Percentiles rank a stretch among this genome's conserved stretches.
These are phyloP conservation scores for Oenanthe javanica DNA, from an alignment of 140 eudicot genomes.

Conservation along the genomic window DNA sequence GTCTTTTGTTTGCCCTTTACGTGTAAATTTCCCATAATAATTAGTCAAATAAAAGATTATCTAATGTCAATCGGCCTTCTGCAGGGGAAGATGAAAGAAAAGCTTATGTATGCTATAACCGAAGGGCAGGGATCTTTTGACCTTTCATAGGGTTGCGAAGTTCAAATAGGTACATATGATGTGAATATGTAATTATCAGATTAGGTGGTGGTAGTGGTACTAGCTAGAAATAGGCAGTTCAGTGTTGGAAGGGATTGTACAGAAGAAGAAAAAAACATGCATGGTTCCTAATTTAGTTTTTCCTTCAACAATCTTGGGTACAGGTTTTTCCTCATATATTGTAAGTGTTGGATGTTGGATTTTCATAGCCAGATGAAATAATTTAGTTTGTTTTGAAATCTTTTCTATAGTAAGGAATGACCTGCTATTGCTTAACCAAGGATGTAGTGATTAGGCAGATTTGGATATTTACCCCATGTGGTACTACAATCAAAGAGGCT, in stretches of 20 bases:
- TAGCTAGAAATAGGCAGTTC: slow-evolving; percentile 12
- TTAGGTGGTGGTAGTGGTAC: slow-evolving; percentile 28
- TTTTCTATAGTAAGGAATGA: too few species aligned
- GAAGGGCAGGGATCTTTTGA: slow-evolving; percentile 99
- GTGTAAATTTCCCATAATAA: background rate
- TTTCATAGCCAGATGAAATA: background rate
- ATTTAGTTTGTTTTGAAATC: background rate
- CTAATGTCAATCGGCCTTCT: background rate
- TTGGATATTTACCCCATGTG: too few species aligned
- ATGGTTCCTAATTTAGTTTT: background rate
- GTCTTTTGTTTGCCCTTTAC: background rate
- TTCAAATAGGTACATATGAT: slow-evolving; percentile 32
- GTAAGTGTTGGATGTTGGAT: background rate
- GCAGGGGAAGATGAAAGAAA: slow-evolving; percentile 86
- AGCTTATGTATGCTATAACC: slow-evolving; percentile 74
- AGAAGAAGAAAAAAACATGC: background rate
- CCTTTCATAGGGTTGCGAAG: slow-evolving; percentile 43
- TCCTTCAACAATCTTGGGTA: background rate
- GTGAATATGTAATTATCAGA: slow-evolving; percentile 60
- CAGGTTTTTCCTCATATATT: background rate
- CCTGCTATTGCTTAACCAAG: too few species aligned
- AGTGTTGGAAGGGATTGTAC: slow-evolving; percentile 6
- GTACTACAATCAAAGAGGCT: too few species aligned
- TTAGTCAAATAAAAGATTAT: background rate
- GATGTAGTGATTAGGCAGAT: too few species aligned